A percentile compares a stretch with the other conserved stretches of the same genome.
phyloP scores from a whole-genome alignment of 2,329 filamentous ascomycete genomes.

The Diaporthe vaccinii region DNA sequence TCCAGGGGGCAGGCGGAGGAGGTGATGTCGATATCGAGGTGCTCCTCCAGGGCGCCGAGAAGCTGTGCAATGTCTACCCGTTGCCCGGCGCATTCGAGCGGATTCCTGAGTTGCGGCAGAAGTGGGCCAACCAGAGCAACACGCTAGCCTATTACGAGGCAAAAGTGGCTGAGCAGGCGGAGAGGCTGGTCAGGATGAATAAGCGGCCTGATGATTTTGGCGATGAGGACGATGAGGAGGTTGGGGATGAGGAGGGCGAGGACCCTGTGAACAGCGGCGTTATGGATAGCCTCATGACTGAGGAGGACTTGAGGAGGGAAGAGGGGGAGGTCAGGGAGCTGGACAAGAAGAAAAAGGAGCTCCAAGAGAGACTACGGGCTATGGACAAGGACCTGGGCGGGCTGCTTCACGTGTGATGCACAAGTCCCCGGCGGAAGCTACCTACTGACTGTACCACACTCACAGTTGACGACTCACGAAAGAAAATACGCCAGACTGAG shows the following conservation, averaged over 20 bases:
- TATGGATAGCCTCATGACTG: constrained; percentile 66
- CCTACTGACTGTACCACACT: not conserved
- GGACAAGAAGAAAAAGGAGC: constrained; percentile 68
- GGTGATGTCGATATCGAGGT: constrained; percentile 88
- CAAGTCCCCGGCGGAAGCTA: not conserved
- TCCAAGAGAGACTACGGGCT: constrained; percentile 64
- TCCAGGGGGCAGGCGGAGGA: constrained; percentile 62
- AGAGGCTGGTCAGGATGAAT: constrained; percentile 81
- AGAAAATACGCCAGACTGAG: not conserved
- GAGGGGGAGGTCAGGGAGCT: constrained; percentile 75
- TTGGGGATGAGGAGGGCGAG: constrained; percentile 67
- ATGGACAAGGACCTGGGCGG: constrained; percentile 71
- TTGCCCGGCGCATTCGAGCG: constrained; percentile 83
- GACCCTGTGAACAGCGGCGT: constrained; percentile 55
- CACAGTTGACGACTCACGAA: not conserved
- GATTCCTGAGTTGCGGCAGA: constrained; percentile 79
- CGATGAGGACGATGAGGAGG: constrained; percentile 68
- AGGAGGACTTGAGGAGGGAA: constrained; percentile 77
- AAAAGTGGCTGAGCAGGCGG: constrained; percentile 81
- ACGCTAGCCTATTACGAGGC: constrained; percentile 87
- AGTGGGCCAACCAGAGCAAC: constrained; percentile 77
- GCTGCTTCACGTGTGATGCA: constrained; percentile 63
- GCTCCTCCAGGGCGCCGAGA: constrained; percentile 87
- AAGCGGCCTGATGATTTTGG: constrained; percentile 70
- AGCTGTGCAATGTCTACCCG: constrained; percentile 89